Base-by-base conservation (phyloP, 345 rosid genomes). In the Lepidium sativum region DNA sequence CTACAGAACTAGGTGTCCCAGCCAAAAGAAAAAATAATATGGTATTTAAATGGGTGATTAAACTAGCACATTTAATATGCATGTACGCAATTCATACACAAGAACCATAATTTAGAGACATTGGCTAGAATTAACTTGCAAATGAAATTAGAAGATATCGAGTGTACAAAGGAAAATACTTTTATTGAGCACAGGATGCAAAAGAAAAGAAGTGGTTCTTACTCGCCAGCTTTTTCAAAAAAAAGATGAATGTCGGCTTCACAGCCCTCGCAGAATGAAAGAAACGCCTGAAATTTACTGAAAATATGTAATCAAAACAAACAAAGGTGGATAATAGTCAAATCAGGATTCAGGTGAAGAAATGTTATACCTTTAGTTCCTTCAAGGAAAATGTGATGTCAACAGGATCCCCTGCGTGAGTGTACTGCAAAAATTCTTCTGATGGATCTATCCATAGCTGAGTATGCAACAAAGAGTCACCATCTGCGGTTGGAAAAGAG, bases 371-470 rank as follows among this genome's bases (percentile, higher is more conserved):
- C 88, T 94, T 91, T 68, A 86, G 65, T 73, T 86, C 96, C 82
- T 88, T 88, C 69, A 91, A 77, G 32, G 86, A 85, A 82, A 90
- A 90, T 35, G 97, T 94, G 75, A 94, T 84, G 54, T 94, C 99
- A 29, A 88, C 82, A 47, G 99, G 92, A 70, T 85, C 86, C 69
- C 99, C 91, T 23, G 43, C 65, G 77, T 90, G 95, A 72, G 75
- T 73, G 67, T 94, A 94, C 59, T 80, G 94, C 68, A 86, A 77
- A 86, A 90, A 94, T 75, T 90, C 99, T 77, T 90, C 96, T 1
- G 75, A 71, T 50, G 99, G 97, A 80, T 94, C 99, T 68, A 94
- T 90, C 99, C 97, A 90, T 35, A 90, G 82, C 75, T 88, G 96
- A 67, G 96, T 85, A 78, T 94, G 87, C 38, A 94, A 72, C 34